phyloP scores from a whole-genome alignment of 352 stramenopile genomes.

The Globisporangium radiosum region DNA sequence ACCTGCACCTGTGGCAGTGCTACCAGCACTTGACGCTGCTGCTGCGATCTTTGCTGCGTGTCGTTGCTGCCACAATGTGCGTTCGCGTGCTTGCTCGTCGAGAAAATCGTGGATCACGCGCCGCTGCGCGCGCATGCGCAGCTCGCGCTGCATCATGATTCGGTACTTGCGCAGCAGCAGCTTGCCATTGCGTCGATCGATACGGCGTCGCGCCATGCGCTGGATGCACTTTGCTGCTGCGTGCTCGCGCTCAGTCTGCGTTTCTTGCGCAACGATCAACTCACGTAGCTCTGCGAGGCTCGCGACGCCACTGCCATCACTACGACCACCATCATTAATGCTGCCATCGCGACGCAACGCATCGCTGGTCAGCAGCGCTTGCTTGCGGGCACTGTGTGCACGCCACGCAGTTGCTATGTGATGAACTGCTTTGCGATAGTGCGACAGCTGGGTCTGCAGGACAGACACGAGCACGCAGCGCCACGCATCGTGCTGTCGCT shows the following conservation, averaged over 20 bases:
- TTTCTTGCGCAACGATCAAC: constrained; percentile 17
- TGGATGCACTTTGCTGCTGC: constrained; percentile 27
- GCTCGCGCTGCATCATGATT: constrained; percentile 37
- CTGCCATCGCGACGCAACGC: background rate
- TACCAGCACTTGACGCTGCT: background rate
- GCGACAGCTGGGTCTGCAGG: constrained; percentile 25
- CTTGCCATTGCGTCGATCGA: constrained; percentile 27
- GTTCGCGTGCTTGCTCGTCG: constrained; percentile 25
- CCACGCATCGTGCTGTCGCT: constrained; percentile 23
- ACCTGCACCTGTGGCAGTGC: background rate
- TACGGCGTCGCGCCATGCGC: constrained; percentile 16
- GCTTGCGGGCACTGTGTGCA: constrained; percentile 6
- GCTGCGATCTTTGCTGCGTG: background rate
- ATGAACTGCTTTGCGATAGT: constrained; percentile 11
- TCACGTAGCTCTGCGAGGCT: constrained; percentile 9
- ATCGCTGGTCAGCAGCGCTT: constrained; percentile 3
- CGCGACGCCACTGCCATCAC: background rate
- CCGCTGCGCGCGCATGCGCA: constrained; percentile 41
- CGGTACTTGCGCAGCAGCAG: constrained; percentile 36
- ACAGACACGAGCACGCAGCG: constrained; percentile 16
- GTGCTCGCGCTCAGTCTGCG: constrained; percentile 7
- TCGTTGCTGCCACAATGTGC: constrained; percentile 11
- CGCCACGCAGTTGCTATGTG: constrained; percentile 22
- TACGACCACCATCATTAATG: background rate
- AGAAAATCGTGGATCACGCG: constrained; percentile 48